Conservation (phyloP, 495 filamentous ascomycete species). For the Penicillium coprophilum region DNA sequence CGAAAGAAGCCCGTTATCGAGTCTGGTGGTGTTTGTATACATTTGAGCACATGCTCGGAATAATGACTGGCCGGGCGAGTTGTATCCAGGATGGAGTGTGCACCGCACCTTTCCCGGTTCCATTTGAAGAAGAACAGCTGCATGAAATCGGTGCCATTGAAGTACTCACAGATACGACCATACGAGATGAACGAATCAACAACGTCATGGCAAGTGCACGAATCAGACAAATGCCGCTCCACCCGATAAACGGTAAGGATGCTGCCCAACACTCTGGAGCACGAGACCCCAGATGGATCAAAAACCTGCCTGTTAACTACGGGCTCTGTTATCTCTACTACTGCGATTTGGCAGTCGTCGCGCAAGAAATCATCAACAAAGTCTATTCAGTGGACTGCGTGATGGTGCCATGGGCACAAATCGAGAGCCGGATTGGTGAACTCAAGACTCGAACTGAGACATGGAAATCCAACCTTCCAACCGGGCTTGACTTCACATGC, state of each 20-base stretch:
- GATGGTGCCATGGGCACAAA: slow-evolving; percentile 55
- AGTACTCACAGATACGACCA: slow-evolving; percentile 30
- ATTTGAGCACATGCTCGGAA: slow-evolving; percentile 58
- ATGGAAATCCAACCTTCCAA: slow-evolving; percentile 55
- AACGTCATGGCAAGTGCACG: slow-evolving; percentile 36
- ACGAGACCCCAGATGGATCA: slow-evolving; percentile 32
- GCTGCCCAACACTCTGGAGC: slow-evolving; percentile 21
- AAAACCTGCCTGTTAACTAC: slow-evolving; percentile 33
- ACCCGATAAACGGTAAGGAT: slow-evolving; percentile 34
- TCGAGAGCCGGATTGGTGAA: slow-evolving; percentile 56
- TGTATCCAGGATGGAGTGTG: slow-evolving; percentile 58
- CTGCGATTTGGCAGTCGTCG: slow-evolving; percentile 52
- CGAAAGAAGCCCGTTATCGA: slow-evolving; percentile 63
- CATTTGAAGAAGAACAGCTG: slow-evolving; percentile 54
- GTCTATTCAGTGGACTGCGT: slow-evolving; percentile 60
- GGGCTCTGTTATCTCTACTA: slow-evolving; percentile 52
- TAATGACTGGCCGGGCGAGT: slow-evolving; percentile 66
- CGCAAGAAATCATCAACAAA: slow-evolving; percentile 53
- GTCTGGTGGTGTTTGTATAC: slow-evolving; percentile 67
- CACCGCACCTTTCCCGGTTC: slow-evolving; percentile 59
- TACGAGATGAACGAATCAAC: slow-evolving; percentile 43
- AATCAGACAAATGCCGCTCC: slow-evolving; percentile 41
- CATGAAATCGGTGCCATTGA: slow-evolving; percentile 33
- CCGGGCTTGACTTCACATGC: slow-evolving; percentile 49
- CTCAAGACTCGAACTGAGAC: slow-evolving; percentile 52